Evolutionary conservation across 345 rosid genomes (phyloP), one percentile per base, ranked within the genome.

Genomic region (Gossypium longicalyx): DNA sequence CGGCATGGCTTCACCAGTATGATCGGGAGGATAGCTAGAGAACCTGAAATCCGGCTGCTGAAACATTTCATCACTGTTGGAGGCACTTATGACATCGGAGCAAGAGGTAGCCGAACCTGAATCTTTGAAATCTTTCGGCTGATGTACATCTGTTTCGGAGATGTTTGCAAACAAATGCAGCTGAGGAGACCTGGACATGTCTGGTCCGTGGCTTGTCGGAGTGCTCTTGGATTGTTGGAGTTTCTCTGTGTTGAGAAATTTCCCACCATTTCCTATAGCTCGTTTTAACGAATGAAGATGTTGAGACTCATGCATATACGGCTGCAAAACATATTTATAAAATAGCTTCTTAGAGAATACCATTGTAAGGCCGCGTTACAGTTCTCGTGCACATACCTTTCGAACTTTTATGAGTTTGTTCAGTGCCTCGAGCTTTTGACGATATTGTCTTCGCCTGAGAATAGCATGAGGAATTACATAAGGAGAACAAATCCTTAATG

Each of bases 281-380:
- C 97, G 87, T 78, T 86, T 85, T 27, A 89, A 76, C 38, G 98
- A 94, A 78, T 93, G 98, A 66, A 80, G 78, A 79, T 91, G 98
- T 58, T 97, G 87, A 72, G 98, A 91, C 82, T 93, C 93, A 0
- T 91, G 98, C 72, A 91, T 92, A 77, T 93, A 93, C 0, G 90
- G 94, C 97, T 93, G 86, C 81, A 79, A 51, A n/a, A 59, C 29
- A 27, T 27, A 27, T 27, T 66, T 61, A 27, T 20, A 58, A 25
- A 19, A 63, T 5, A 38, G 53, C 12, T 12, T 49, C 9, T 27
- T n/a, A 64, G 17, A 56, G 8, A 53, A 75, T 11, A 61, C 22
- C 66, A 43, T 12, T 10, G 49, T 12, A 22, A 34, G 17, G 51
- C 22, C 27, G 23, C 45, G 6, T 47, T 20, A 71, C 67, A 66